Evolutionary conservation across 1,139 yeast genomes (phyloP), one percentile per base, ranked within the genome.

Genomic region (Candida freyschussii): DNA sequence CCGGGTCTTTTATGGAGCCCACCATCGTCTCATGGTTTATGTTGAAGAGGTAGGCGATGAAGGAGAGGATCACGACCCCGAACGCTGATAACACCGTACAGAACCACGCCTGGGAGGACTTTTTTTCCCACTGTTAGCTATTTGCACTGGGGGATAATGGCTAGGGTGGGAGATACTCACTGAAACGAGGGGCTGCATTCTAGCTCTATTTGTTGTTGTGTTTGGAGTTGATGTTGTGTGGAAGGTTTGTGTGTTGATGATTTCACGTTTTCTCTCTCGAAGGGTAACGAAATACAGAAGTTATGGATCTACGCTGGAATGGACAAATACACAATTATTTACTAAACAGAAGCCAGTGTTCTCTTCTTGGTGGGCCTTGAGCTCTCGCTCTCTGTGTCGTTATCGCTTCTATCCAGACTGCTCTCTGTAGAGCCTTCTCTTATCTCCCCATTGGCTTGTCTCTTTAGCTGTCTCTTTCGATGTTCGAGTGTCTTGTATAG

Each of bases 1-100:
- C 83, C 16, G 98, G 97, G 54, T 89, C 96, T 47, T 70, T 78
- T 44, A 78, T 77, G 25, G 95, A 83, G 7, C 98, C 98, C 65
- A 87, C 80, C 81, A 91, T 80, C 14, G 94, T 72, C 61, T 91
- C 97, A 57, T 86, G 94, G 48, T 79, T 85, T 30, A 67, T 67
- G 48, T 80, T 68, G 67, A 91, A 91, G 47, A 91, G 67, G 47
- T 75, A 74, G 14, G 94, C 98, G 49, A 91, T 74, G 35, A 84
- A 82, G 9, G 94, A 74, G 33, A 91, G 73, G 45, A 91, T 89
- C 34, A 86, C 80, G 25, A 91, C 77, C 38, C 93, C 98, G 57
- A 89, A 89, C 17, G 91, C 85, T 33, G 96, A 87, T 36, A 91
- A 68, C 30, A 91, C 72, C 33, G 97, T 91, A 59, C 98, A 91